Conservation (phyloP, 2,329 filamentous ascomycete species). For the Moelleriella libera region DNA sequence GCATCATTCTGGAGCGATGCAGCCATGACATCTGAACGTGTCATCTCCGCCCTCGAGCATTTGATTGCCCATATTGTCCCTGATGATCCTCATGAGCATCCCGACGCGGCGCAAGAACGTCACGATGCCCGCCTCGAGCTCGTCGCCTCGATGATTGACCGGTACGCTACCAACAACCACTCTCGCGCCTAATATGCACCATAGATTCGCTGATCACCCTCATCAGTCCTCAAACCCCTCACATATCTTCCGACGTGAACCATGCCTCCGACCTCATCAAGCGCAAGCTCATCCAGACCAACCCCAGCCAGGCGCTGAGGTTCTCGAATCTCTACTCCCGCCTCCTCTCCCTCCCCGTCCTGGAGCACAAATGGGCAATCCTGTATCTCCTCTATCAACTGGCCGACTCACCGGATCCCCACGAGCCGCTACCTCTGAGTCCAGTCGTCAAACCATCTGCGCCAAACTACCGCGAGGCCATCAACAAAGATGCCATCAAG, state of each 20-base stretch:
- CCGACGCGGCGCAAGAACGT: conserved; percentile 52
- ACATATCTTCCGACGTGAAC: conserved; percentile 60
- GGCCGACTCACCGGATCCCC: conserved; percentile 50
- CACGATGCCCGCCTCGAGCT: conserved; percentile 47
- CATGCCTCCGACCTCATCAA: conserved; percentile 90
- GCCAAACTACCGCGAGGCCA: conserved; percentile 22
- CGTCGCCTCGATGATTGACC: conserved; percentile 35
- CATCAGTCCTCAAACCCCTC: conserved; percentile 32
- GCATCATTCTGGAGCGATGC: conserved; percentile 20
- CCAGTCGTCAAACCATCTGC: conserved; percentile 23
- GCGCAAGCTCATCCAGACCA: conserved; percentile 67
- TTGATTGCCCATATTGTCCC: conserved; percentile 65
- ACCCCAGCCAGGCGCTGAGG: conserved; percentile 62
- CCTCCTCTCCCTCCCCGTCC: conserved; percentile 76
- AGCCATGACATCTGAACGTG: conserved; percentile 48
- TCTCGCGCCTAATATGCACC: too few relatives aligned
- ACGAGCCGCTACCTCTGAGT: conserved; percentile 32
- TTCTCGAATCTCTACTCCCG: conserved; percentile 88
- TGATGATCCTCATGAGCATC: conserved; percentile 48
- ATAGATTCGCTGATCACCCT: conserved; percentile 1
- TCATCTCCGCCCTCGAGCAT: conserved; percentile 66
- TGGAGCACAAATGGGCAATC: conserved; percentile 95
- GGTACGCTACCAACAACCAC: conserved; percentile 17
- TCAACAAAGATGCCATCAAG: conserved; percentile 20
- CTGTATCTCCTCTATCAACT: conserved; percentile 81